Percentiles rank a stretch among this genome's conserved stretches.
Conservation (phyloP, 1,139 yeast species). For the Geotrichum reessii region DNA sequence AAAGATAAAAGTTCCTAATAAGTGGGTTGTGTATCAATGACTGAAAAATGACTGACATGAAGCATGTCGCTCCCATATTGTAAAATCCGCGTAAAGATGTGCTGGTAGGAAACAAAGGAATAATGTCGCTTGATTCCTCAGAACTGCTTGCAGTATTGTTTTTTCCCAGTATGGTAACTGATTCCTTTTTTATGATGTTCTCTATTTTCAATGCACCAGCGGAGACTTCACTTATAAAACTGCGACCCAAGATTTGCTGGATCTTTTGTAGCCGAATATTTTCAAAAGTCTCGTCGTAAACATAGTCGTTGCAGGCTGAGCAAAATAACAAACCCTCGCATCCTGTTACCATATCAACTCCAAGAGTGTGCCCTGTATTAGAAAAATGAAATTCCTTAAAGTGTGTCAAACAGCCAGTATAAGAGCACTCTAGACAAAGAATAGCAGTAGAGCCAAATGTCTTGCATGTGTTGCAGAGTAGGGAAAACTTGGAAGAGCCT, state of each 20-base stretch:
- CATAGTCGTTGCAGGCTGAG: slow-evolving; percentile 68
- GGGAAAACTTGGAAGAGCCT: background rate
- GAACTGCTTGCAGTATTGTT: slow-evolving; percentile 17
- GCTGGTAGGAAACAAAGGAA: slow-evolving; percentile 56
- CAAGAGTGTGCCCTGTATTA: slow-evolving; percentile 63
- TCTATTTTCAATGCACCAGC: slow-evolving; percentile 12
- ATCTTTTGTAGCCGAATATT: slow-evolving; percentile 40
- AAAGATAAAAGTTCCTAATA: slow-evolving; percentile 66
- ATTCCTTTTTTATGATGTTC: background rate
- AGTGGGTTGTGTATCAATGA: slow-evolving; percentile 84
- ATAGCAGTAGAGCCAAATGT: slow-evolving; percentile 23
- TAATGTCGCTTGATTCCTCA: slow-evolving; percentile 27
- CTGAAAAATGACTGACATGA: slow-evolving; percentile 86
- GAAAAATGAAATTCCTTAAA: slow-evolving; percentile 54
- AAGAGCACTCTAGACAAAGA: slow-evolving; percentile 80
- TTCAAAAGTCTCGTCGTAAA: slow-evolving; percentile 56
- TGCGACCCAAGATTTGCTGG: slow-evolving; percentile 11
- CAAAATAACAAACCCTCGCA: slow-evolving; percentile 46
- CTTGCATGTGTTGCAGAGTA: slow-evolving; percentile 18
- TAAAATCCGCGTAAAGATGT: slow-evolving; percentile 82
- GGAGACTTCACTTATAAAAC: slow-evolving; percentile 16
- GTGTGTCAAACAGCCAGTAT: slow-evolving; percentile 71
- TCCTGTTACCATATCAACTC: slow-evolving; percentile 35
- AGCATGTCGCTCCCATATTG: slow-evolving; percentile 94
- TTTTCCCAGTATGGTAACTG: slow-evolving; percentile 14